phyloP scores from a whole-genome alignment of 2,329 filamentous ascomycete genomes.

The Lizonia empirigonia region DNA sequence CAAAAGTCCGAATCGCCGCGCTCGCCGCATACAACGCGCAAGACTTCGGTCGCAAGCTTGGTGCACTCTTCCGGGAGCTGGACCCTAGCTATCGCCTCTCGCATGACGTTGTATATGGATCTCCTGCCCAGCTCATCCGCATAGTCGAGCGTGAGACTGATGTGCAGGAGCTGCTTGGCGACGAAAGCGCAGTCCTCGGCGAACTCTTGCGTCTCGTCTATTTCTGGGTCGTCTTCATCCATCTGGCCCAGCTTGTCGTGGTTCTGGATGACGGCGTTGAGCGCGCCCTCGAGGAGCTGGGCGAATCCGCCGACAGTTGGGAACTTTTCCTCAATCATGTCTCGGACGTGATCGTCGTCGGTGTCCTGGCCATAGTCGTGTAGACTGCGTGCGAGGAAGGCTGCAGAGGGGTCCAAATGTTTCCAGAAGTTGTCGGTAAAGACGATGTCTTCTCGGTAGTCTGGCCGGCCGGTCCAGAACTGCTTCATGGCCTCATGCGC shows the following conservation, averaged over 20 bases:
- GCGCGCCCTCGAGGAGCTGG: slow-evolving; percentile 82
- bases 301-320: slow-evolving; percentile 92
- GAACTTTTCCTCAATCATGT: slow-evolving; percentile 86
- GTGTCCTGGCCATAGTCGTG: slow-evolving; percentile 88
- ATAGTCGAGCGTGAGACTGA: slow-evolving; percentile 90
- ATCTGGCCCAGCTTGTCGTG: slow-evolving; percentile 61
- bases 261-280: slow-evolving; percentile 69
- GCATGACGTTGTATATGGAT: slow-evolving; percentile 92
- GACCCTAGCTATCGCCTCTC: slow-evolving; percentile 82
- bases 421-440: slow-evolving; percentile 82
- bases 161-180: slow-evolving; percentile 91
- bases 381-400: slow-evolving; percentile 89
- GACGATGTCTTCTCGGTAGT: slow-evolving; percentile 73
- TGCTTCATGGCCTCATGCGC: slow-evolving; percentile 92
- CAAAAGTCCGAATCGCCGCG: slow-evolving; percentile 84
- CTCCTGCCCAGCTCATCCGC: slow-evolving; percentile 94
- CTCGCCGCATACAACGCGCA: slow-evolving; percentile 81
- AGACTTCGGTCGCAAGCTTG: slow-evolving; percentile 80
- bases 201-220: slow-evolving; percentile 74
- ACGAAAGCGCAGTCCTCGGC: slow-evolving; percentile 92
- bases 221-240: slow-evolving; percentile 60
- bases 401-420: slow-evolving; percentile 79
- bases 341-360: slow-evolving; percentile 74
- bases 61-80: slow-evolving; percentile 92
- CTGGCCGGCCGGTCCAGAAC: slow-evolving; percentile 92